Conservation (phyloP, 331 rosid species). For the Quercus lobata region DNA sequence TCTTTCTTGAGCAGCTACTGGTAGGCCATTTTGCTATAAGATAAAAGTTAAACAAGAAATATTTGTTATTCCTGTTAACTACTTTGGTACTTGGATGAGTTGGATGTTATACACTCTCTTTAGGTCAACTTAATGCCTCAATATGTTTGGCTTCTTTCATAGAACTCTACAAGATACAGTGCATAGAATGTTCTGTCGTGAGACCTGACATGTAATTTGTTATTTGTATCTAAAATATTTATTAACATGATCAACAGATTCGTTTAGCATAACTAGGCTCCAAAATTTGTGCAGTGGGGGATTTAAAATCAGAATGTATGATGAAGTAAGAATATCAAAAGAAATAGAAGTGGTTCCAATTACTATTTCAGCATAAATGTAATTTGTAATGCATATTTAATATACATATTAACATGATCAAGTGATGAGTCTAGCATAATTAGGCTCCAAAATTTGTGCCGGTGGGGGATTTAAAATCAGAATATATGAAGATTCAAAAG, state of each 20-base stretch:
- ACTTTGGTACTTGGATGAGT: conserved; percentile 5
- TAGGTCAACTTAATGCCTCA: not conserved
- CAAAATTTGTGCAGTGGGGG: too few relatives aligned
- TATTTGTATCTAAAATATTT: too few relatives aligned
- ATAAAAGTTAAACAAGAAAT: conserved; percentile 13
- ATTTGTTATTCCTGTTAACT: conserved; percentile 3
- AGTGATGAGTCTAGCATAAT: not conserved
- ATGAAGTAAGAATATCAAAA: too few relatives aligned
- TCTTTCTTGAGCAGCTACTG: conserved; percentile 98
- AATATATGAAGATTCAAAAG: not conserved
- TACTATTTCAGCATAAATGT: too few relatives aligned
- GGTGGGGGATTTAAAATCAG: not conserved
- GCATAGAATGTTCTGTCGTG: not conserved
- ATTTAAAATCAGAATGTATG: too few relatives aligned
- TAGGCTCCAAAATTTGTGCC: too few relatives aligned
- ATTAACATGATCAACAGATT: too few relatives aligned
- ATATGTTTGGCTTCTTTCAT: not conserved
- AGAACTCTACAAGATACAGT: not conserved
- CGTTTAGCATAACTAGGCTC: too few relatives aligned
- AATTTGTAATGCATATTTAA: not conserved
- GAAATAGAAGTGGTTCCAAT: not conserved
- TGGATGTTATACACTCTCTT: conserved; percentile 1
- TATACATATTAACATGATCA: not conserved
- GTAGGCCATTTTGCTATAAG: conserved; percentile 45
- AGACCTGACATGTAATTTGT: not conserved